Base-by-base conservation (phyloP, 2,329 filamentous ascomycete genomes). In the Ophiosphaerella herpotricha region DNA sequence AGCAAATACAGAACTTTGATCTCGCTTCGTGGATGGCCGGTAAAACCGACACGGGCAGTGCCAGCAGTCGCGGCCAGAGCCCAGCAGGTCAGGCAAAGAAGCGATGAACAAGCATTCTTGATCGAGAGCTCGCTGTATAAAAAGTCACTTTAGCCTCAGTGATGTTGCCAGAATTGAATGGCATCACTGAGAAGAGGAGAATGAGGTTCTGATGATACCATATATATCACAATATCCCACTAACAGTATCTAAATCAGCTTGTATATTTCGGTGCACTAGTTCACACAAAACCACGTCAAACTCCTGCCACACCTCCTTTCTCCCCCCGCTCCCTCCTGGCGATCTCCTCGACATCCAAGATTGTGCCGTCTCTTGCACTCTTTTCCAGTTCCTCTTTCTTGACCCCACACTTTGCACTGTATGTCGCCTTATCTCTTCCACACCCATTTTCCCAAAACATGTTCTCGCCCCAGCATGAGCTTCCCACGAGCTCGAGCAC, bases 1-100 rank as follows among this genome's bases (percentile, higher is more conserved):
- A 62, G 78, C 74, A 77, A 40, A 67, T 85, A 14, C 82, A 83
- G 59, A 85, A 84, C 46, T 88, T 89, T 57, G 85, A 89, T 72
- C 77, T 88, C 43, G 86, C 86, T 3, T 81, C 83, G 5, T 88
- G 84, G 82, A 81, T 89, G 80, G 85, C 86, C 14, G 86, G 85
- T 8, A 78, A 77, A 64, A 70, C 68, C 16, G 60, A 62, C n/a
- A 52, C 60, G 2, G 53, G 56, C 33, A 55, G 51, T 34, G 50
- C 54, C 21, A 59, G 50, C 48, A 54, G 53, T 31, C 59, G 63
- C 13, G 62, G 61, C 7, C 57, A 60, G 43, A 71, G 67, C 43
- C 62, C 68, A n/a, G 67, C 63, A n/a, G 58, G 58, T 26, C 61
- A 61, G 42, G 52, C 50, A 18, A 65, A 63, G 53, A 63, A 57